phyloP scores from a whole-genome alignment of 805 yeast genomes.

The Wickerhamiella galacta region DNA sequence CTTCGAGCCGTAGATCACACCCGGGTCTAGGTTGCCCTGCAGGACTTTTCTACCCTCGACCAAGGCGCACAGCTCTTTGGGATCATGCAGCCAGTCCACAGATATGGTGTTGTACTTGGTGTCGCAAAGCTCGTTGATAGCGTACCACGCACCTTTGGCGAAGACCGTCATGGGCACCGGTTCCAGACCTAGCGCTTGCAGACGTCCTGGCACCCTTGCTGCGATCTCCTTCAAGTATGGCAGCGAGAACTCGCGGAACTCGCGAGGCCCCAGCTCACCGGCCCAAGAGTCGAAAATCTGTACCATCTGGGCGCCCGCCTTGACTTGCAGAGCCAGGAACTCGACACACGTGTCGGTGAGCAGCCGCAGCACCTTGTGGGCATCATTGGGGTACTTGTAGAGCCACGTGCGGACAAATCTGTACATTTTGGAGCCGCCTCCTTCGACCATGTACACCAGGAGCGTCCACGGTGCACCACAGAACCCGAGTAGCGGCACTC shows the following conservation, averaged over 20 bases:
- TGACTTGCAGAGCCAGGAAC: conserved; percentile 83
- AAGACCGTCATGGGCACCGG: conserved; percentile 75
- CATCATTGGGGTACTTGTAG: conserved; percentile 55
- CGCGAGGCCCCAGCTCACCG: conserved; percentile 84
- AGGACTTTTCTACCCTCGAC: conserved; percentile 55
- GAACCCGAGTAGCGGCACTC: conserved; percentile 89
- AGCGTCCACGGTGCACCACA: conserved; percentile 98
- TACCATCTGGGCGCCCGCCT: conserved; percentile 95
- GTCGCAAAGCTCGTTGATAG: conserved; percentile 67
- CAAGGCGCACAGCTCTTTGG: conserved; percentile 64
- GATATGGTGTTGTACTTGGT: conserved; percentile 79
- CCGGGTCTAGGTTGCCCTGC: conserved; percentile 95
- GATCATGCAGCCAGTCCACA: conserved; percentile 80
- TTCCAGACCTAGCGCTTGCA: conserved; percentile 60
- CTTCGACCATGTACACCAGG: conserved; percentile 93
- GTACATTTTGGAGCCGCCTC: conserved; percentile 86
- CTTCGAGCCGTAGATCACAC: conserved; percentile 77
- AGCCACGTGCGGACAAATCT: conserved; percentile 88
- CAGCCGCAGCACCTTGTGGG: conserved; percentile 55
- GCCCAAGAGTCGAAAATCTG: conserved; percentile 98
- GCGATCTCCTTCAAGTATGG: conserved; percentile 76
- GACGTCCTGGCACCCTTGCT: conserved; percentile 45
- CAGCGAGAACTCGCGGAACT: conserved; percentile 72
- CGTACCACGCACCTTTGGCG: conserved; percentile 96
- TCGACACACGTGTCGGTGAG: conserved; percentile 81